phyloP scores from a whole-genome alignment of 2,329 filamentous ascomycete genomes.

The Pseudopyrenochaeta lycopersici region DNA sequence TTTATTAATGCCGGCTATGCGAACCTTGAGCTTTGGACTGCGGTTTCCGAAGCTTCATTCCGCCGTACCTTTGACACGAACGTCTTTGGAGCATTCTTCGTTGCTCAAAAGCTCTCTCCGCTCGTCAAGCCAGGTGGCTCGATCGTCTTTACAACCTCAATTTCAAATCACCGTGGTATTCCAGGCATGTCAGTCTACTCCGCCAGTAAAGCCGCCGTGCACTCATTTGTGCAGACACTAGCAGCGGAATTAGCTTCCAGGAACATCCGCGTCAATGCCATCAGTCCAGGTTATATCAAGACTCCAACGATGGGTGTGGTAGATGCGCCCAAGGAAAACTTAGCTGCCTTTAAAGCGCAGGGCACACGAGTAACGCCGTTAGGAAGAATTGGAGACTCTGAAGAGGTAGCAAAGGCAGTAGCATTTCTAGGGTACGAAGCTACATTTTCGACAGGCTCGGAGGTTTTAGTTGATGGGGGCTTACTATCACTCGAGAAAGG shows the following conservation, averaged over 20 bases:
- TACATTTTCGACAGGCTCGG: conserved; percentile 9
- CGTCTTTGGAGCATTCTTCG: conserved; percentile 7
- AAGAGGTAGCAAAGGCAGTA: conserved; percentile 10
- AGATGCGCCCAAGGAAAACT: conserved; percentile 1
- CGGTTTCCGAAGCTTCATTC: conserved; percentile 1
- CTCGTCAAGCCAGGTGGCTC: conserved; percentile 7
- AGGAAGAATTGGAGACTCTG: conserved; percentile 6
- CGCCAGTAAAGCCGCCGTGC: conserved; percentile 86
- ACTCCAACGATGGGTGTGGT: conserved; percentile 9
- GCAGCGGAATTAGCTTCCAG: conserved; percentile 3
- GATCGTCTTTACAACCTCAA: conserved; percentile 12
- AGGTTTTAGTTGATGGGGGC: conserved; percentile 11
- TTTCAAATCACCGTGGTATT: conserved; percentile 48
- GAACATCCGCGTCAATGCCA: conserved; percentile 8
- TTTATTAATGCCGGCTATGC: conserved; percentile 12
- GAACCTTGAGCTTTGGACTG: conserved; percentile 2
- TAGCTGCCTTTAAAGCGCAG: conserved; percentile 3
- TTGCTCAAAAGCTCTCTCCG: conserved; percentile 3
- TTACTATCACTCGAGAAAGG: not conserved
- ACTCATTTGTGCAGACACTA: conserved; percentile 64
- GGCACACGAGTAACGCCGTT: conserved; percentile 6
- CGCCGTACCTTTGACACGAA: conserved; percentile 4
- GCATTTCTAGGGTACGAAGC: conserved; percentile 8
- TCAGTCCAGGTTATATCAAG: conserved; percentile 11
- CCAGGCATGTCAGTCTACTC: conserved; percentile 87